These are phyloP conservation scores for Pinus albicaulis DNA, from an alignment of 75 land plant species.

Conservation along the genomic window DNA sequence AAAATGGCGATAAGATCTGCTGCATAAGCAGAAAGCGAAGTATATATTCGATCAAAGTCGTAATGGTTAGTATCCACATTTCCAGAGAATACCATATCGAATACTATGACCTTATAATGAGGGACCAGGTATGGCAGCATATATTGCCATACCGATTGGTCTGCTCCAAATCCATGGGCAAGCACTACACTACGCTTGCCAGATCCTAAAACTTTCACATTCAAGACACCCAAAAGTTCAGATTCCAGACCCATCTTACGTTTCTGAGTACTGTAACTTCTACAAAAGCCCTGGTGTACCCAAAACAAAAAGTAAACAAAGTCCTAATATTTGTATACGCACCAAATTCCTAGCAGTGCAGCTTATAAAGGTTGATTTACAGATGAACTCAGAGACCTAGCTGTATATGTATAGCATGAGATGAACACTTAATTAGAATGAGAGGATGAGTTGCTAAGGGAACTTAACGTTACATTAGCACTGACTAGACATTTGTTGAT, in stretches of 20 bases:
- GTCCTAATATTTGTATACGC: not conserved
- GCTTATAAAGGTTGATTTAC: not conserved
- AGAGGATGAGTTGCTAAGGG: too few relatives aligned
- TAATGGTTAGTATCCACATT: conserved; percentile 16
- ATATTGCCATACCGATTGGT: conserved; percentile 61
- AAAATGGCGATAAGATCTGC: conserved; percentile 48
- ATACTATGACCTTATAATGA: conserved; percentile 34
- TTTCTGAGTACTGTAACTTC: too few relatives aligned
- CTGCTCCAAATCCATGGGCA: conserved; percentile 64
- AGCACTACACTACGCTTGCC: conserved; percentile 37
- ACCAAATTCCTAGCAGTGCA: not conserved
- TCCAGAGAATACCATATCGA: conserved; percentile 63
- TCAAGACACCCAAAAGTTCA: conserved; percentile 13
- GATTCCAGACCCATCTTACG: not conserved
- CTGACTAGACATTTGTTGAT: too few relatives aligned
- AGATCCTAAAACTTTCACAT: conserved; percentile 43
- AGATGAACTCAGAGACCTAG: too few relatives aligned
- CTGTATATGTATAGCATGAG: too few relatives aligned
- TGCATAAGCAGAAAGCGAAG: conserved; percentile 30
- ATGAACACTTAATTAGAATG: too few relatives aligned
- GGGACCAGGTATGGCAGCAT: conserved; percentile 42
- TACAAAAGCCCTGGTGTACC: too few relatives aligned
- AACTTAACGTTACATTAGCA: too few relatives aligned
- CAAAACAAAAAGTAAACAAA: not conserved
- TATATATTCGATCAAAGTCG: conserved; percentile 6